Percentiles rank a stretch among this genome's conserved stretches.
These are phyloP conservation scores for Voacanga thouarsii DNA, from an alignment of 257 asterid genomes.

Conservation along the genomic window DNA sequence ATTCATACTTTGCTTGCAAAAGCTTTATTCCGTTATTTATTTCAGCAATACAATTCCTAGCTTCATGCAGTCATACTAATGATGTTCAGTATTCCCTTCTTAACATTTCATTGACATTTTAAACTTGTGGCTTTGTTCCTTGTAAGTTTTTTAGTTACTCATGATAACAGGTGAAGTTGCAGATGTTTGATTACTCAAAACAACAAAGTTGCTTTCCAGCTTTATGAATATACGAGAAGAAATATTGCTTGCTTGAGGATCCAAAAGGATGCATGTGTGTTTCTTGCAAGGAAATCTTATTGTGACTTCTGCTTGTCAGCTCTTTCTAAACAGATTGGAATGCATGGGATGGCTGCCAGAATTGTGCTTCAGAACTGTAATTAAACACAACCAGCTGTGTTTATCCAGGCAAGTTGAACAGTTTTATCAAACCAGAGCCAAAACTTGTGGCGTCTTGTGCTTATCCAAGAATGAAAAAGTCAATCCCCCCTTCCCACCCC, in stretches of 20 bases:
- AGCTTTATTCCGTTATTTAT: neutral
- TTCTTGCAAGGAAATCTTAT: conserved; percentile 44
- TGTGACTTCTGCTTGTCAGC: conserved; percentile 43
- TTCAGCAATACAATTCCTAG: conserved; percentile 57
- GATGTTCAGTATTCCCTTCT: conserved; percentile 3
- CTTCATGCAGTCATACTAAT: conserved; percentile 68
- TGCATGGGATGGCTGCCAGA: conserved; percentile 65
- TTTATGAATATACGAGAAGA: conserved; percentile 48
- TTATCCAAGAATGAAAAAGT: no score
- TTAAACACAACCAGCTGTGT: conserved; percentile 44
- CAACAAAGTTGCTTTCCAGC: conserved; percentile 50
- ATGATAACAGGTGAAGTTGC: no score
- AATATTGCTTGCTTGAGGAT: conserved; percentile 65
- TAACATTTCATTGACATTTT: conserved; percentile 5
- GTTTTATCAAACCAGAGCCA: no score
- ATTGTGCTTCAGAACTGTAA: conserved; percentile 44
- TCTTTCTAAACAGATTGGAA: conserved; percentile 63
- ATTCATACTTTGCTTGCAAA: no score
- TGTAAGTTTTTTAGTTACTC: neutral
- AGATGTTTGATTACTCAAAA: conserved; percentile 4
- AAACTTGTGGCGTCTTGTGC: no score
- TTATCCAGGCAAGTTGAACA: no score
- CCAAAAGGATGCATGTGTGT: conserved; percentile 66
- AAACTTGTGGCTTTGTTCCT: neutral
- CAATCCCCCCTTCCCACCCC: no score